Base-by-base conservation (phyloP, 2,329 filamentous ascomycete genomes). In the Aspergillus piperis region DNA sequence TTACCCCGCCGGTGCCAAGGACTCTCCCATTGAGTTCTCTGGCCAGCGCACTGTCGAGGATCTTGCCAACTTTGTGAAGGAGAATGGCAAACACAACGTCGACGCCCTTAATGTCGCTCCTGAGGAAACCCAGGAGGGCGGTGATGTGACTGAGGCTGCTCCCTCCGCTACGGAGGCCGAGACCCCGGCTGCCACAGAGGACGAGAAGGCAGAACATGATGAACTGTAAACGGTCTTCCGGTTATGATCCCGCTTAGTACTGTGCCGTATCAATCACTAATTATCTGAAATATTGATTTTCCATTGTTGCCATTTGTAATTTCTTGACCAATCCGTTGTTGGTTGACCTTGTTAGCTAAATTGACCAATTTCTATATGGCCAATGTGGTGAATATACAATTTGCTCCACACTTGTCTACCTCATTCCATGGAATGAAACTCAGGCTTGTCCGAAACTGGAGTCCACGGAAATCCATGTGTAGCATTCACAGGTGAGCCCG, bases 41-140 rank as follows among this genome's bases (percentile, higher is more conserved):
- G 95, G 95, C 71, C 86, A 89, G 66, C 92, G 95, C 73, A 95
- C 92, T 58, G 82, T 97, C 59, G 91, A 96, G 82, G 95, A 98
- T 77, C 86, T 99, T 62, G 89, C 91, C 73, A 85, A 89, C 72
- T 99, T 99, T 83, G 86, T 99, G 78, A 88, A 91, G 81, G 92
- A 97, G 84, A 96, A 95, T 78, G 95, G 95, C 80, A 95, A 92
- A 81, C 86, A 96, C 85, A 88, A 90, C 79, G 87, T 91, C 66
- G 87, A 89, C 70, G 87, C 89, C 64, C 79, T 82, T 58, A 81
- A 83, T 68, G 79, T 81, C 70, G 84, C 84, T 68, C 77, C 79
- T 38, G 81, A 82, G 60, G 83, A 85, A 69, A 83, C 88, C 75
- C 80, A 78, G 66, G 78, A 81, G 55, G 77, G 66, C 25, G 71